Evolutionary conservation across 352 stramenopile genomes (phyloP), one percentile per base, ranked within the genome.

Genomic region (Phytophthora boehmeriae): DNA sequence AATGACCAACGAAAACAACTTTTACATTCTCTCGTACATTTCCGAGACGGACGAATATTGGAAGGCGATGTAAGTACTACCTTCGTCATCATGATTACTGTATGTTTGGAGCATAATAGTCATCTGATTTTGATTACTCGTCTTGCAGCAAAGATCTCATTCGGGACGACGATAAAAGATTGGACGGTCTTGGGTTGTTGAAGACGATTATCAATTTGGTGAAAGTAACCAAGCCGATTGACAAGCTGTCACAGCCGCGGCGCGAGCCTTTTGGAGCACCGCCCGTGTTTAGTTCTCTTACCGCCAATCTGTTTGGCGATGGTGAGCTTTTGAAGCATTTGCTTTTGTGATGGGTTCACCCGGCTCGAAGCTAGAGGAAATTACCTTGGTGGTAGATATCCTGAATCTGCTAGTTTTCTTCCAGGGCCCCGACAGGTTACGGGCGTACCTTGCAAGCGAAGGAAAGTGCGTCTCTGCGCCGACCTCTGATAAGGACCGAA

Each of bases 1-100:
- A 51, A 84, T 95, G 58, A 56, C 83, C 41, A 93, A 93, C 63
- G 86, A 95, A 50, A 93, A 95, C 72, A 95, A 92, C 58, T 93
- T 80, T 58, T 63, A 87, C 56, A 95, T 95, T 39, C 63, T 95
- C 23, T 81, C 83, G 42, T 95, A 91, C 51, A 85, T 95, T 56
- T 88, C 73, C 11, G 83, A 93, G 53, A 75, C 73, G 16, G 73
- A 91, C 39, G 66, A 79, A 23, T 95, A 93, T 60, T 90, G 79
- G 71, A 71, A 86, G 46, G 17, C 65, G 22, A 81, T 87, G 79
- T 89, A 83, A 52, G 78, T 75, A 30, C 25, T 30, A 30, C 25
- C 25, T 8, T 27, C 35, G 25, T 36, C 5, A 42, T 57, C 17
- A n/a, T 22, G n/a, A 39, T 14, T n/a, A 19, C 9, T 16, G 14